A percentile compares a stretch with the other conserved stretches of the same genome.
These are phyloP conservation scores for Lasiodiplodia sp. DNA, from an alignment of 2,329 filamentous ascomycete genomes.

Conservation along the genomic window DNA sequence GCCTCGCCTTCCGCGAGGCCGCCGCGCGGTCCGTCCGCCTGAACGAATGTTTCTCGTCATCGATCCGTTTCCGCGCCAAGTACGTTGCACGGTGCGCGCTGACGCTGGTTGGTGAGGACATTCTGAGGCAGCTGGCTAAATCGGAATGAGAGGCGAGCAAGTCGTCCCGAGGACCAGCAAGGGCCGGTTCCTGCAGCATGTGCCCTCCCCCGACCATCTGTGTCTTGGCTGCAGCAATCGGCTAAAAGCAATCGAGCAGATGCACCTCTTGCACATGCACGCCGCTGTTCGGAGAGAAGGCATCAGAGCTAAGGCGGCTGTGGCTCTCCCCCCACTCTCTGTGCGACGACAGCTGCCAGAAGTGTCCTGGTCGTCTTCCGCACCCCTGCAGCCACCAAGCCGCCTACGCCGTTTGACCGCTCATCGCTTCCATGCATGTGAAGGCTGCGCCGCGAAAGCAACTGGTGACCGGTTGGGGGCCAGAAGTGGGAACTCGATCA, in stretches of 20 bases:
- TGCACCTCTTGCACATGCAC: conserved; percentile 16
- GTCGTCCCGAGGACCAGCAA: conserved; percentile 16
- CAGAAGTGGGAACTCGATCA: conserved; percentile 15
- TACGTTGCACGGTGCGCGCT: neutral
- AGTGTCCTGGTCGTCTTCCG: neutral
- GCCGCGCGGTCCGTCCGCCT: conserved; percentile 13
- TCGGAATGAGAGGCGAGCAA: conserved; percentile 20
- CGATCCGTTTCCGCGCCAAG: neutral
- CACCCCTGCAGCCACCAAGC: conserved; percentile 9
- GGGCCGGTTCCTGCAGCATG: conserved; percentile 24
- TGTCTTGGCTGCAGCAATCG: conserved; percentile 3
- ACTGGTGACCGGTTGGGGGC: conserved; percentile 3
- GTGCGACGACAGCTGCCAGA: conserved; percentile 8
- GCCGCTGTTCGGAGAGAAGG: neutral
- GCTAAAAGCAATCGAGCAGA: conserved; percentile 12
- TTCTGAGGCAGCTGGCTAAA: conserved; percentile 1
- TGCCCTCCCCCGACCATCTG: neutral
- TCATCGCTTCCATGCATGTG: conserved; percentile 26
- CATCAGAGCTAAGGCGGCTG: neutral
- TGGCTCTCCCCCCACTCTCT: conserved; percentile 17
- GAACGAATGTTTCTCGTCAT: conserved; percentile 6
- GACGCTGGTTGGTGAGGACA: neutral
- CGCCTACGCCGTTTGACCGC: conserved; percentile 16
- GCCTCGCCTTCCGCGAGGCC: conserved; percentile 10
- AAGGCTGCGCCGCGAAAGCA: conserved; percentile 15